Conservation (phyloP, 1,284 basidiomycete species). For the Athelia sp. region DNA sequence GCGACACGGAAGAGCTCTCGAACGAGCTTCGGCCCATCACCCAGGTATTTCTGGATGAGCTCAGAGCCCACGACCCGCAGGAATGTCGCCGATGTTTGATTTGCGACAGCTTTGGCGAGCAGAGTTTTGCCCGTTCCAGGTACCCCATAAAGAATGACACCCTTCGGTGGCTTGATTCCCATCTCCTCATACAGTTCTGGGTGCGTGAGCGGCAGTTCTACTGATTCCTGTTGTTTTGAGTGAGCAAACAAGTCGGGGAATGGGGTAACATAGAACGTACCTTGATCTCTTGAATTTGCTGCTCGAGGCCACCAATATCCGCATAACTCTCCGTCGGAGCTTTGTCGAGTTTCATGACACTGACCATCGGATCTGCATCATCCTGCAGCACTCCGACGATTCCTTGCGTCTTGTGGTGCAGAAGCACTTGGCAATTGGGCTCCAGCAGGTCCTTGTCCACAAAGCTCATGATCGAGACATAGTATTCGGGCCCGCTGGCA, state of each 20-base stretch:
- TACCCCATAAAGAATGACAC: conserved; percentile 98
- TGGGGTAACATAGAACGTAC: conserved; percentile 33
- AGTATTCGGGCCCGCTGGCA: conserved; percentile 93
- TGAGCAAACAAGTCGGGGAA: background rate
- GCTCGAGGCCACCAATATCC: conserved; percentile 95
- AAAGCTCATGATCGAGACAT: conserved; percentile 98
- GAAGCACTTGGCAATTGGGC: conserved; percentile 91
- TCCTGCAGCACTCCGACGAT: conserved; percentile 96
- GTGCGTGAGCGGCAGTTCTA: conserved; percentile 96
- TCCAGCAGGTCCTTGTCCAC: conserved; percentile 99
- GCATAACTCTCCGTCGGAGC: conserved; percentile 99
- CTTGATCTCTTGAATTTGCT: conserved; percentile 99
- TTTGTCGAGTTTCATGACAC: conserved; percentile 98
- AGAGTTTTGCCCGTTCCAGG: conserved; percentile 99
- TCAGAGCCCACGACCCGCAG: conserved; percentile 97
- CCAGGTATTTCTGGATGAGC: conserved; percentile 98
- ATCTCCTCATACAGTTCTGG: conserved; percentile 99
- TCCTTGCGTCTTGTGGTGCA: conserved; percentile 96
- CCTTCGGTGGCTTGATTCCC: conserved; percentile 98
- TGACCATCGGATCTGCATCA: conserved; percentile 97
- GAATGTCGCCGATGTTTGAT: conserved; percentile 99
- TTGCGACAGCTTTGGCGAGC: conserved; percentile 97
- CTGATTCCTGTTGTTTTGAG: conserved; percentile 73
- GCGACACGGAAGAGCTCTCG: conserved; percentile 96
- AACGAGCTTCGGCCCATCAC: conserved; percentile 98